Conservation (phyloP, 495 filamentous ascomycete genomes). For the Ramalina peruviana region DNA sequence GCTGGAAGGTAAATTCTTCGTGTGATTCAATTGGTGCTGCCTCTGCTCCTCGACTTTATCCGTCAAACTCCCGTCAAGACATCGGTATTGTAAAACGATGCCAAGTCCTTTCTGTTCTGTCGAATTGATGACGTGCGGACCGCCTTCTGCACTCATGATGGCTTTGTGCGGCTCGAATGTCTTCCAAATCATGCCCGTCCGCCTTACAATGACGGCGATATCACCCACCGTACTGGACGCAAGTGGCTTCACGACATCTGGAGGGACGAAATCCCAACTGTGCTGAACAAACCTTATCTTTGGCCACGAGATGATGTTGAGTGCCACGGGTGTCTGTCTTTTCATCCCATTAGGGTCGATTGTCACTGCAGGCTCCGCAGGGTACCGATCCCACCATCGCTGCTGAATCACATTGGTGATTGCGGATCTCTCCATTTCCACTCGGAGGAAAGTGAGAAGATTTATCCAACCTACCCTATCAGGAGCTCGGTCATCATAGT, state of each 20-base stretch:
- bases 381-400: not conserved
- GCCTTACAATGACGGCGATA: constrained; percentile 19
- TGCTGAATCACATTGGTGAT: not conserved
- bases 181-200: constrained; percentile 24
- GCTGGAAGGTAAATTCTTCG: no score
- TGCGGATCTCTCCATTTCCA: not conserved
- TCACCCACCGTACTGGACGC: constrained; percentile 18
- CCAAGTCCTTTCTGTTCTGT: constrained; percentile 1
- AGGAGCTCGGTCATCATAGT: no score
- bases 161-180: constrained; percentile 21
- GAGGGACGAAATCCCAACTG: constrained; percentile 23
- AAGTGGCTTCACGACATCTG: constrained; percentile 21
- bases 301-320: constrained; percentile 6
- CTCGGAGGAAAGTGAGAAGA: not conserved
- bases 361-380: not conserved
- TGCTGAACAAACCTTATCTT: constrained; percentile 10
- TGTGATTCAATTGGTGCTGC: not conserved
- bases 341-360: not conserved
- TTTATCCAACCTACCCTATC: not conserved
- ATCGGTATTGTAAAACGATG: not conserved
- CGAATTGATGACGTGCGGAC: constrained; percentile 20
- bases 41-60: not conserved
- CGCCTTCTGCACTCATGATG: constrained; percentile 19
- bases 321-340: not conserved
- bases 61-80: not conserved